Evolutionary conservation across 192 early-diverging fungal species (phyloP), one percentile per base, ranked within the genome.

Genomic region (Kappamyces sp.): DNA sequence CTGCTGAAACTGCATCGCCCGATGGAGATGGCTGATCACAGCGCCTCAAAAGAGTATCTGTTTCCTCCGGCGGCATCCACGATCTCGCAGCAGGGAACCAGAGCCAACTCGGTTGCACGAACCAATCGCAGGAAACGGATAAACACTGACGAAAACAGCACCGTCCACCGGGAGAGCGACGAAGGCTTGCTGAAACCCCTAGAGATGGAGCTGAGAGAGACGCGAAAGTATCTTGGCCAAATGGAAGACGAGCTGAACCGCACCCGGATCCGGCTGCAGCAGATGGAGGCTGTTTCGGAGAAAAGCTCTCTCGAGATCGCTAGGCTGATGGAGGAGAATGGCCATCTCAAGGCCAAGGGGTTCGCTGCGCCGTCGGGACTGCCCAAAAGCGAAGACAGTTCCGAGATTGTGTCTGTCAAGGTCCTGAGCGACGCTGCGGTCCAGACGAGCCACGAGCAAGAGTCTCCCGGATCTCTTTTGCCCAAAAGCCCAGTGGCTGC

Each of bases 351-450:
- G 45, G 29, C 15, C 7, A 45, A 45, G 5, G 42, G 7, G 30
- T 2, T 5, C 9, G 6, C 12, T 15, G 9, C 31, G 7, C 29
- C 6, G 12, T 49, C 12, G 29, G 29, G 48, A 15, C 29, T 31
- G 42, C 9, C 8, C 42, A 43, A 43, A 49, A 49, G 9, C 22
- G 5, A 55, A 3, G 53, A 55, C 36, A 55, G 45, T 11, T 22
- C 41, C 12, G 53, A 55, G 34, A 55, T 55, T 12, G 45, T 55
- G 53, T 55, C 53, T 0, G 45, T 55, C n/a, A 55, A 55, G 31
- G 55, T 58, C 6, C 29, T 36, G 11, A 58, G n/a, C 6, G 33
- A 36, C 29, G 37, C 2, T 12, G 5, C 41, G 3, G 31, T 31
- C 2, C 55, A 58, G 36, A 38, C 30, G 29, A 9, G 6, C 31